Base-by-base conservation (phyloP, 1,284 basidiomycete genomes). In the Acaromyces ingoldii region DNA sequence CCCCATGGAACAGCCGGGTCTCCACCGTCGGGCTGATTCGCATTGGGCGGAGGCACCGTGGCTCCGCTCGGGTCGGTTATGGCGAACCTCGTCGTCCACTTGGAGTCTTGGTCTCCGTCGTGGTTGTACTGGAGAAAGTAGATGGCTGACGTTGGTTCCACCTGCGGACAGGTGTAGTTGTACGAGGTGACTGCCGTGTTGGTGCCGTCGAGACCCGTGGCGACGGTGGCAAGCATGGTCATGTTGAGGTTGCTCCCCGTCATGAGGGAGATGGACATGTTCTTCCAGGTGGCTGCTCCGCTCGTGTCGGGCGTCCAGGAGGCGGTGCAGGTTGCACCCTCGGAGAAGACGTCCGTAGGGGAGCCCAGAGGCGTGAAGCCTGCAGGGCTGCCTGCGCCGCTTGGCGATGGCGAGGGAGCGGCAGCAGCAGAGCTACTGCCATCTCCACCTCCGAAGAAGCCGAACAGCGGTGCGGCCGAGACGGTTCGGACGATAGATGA, bases 21-120 rank as follows among this genome's bases (percentile, higher is more conserved):
- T 24, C 80, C 42, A 6, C 72, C 81, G 58, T 80, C 76, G 2
- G 84, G 83, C 67, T 88, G 83, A 48, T 84, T 79, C 6, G 81
- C 57, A 38, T 73, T 34, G 2, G 65, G 59, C 10, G 86, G 80
- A n/a, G 82, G 59, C 1, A 79, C 80, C 29, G 80, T 77, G 4
- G 75, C 62, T 4, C 84, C 84, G 29, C 76, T 65, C 1, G 80
- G 49, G 34, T 80, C 80, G 0, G 85, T 83, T 68, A 91, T 88
- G 36, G 85, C 79, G 80, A 90, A 91, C 34, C 89, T 85, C 6
- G 82, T 84, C 0, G 88, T 88, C 88, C 89, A 91, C 17, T 79
- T 78, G 39, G 79, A 80, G 61, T 79, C 76, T 28, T 55, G 38
- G 9, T 50, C 63, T 45, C 53, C 38, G 30, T 25, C 47, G 55